Conservation (phyloP, 495 filamentous ascomycete species). For the Penicillium mononematosum region DNA sequence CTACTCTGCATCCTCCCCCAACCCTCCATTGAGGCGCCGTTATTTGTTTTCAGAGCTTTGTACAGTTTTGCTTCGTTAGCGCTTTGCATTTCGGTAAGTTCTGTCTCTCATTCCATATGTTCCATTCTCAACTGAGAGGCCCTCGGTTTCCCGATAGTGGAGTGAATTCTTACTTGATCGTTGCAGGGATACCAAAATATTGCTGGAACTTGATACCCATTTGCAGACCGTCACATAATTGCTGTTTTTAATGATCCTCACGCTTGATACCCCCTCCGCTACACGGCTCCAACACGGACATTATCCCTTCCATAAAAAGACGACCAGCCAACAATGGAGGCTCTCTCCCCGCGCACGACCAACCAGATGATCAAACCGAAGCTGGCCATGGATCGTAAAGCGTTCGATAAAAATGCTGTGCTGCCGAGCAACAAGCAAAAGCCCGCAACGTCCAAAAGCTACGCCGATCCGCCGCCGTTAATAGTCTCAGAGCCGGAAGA, state of each 20-base stretch:
- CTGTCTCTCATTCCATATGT: conserved; percentile 4
- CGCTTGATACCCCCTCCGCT: conserved; percentile 23
- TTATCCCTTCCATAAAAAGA: conserved; percentile 9
- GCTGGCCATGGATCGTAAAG: conserved; percentile 42
- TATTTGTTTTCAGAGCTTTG: conserved; percentile 19
- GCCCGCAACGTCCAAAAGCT: conserved; percentile 50
- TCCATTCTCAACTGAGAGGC: conserved; percentile 8
- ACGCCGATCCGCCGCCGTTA: conserved; percentile 73
- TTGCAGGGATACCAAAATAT: conserved; percentile 36
- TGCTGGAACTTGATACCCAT: conserved; percentile 30
- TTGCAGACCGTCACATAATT: conserved; percentile 15
- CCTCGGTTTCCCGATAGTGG: conserved; percentile 25
- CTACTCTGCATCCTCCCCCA: conserved; percentile 28
- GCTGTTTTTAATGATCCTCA: conserved; percentile 22
- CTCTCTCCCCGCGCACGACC: conserved; percentile 68
- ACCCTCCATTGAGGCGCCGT: conserved; percentile 20
- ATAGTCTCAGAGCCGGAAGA: conserved; percentile 73
- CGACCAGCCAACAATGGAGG: conserved; percentile 54
- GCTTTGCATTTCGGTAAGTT: conserved; percentile 31
- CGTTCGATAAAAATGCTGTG: conserved; percentile 55
- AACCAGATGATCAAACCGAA: conserved; percentile 56
- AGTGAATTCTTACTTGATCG: conserved; percentile 20
- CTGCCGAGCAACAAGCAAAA: conserved; percentile 46
- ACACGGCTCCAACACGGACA: conserved; percentile 11
- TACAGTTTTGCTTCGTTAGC: conserved; percentile 33